Evolutionary conservation across 768 basidiomycete genomes (phyloP).

Genomic region (Mycena chlorophos): DNA sequence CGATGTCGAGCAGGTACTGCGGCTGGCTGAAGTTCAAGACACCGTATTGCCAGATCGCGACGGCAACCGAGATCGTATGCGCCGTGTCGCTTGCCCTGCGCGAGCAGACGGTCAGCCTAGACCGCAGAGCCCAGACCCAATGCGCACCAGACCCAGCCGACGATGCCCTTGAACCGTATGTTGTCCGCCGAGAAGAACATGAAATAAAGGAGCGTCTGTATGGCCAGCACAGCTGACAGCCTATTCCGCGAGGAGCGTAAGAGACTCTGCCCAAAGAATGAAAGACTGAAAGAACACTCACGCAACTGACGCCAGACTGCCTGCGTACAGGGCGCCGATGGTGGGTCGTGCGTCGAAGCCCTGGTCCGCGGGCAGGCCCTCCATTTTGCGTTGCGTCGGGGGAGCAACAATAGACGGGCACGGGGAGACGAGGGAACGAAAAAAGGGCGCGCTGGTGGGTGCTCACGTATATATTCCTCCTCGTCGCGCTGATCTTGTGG

Average conservation of each 20-base stretch:
- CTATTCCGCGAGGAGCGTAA: background rate
- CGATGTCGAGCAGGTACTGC: background rate
- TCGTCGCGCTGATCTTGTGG: too few species aligned
- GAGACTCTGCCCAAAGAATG: background rate
- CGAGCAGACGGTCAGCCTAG: background rate
- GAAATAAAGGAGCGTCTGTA: conserved; percentile 1
- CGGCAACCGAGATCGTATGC: background rate
- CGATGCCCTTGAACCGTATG: background rate
- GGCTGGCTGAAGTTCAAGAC: background rate
- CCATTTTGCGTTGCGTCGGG: too few species aligned
- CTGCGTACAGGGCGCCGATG: background rate
- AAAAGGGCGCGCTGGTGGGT: too few species aligned
- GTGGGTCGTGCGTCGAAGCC: background rate
- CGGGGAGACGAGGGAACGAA: too few species aligned
- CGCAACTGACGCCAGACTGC: background rate
- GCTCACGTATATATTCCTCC: too few species aligned
- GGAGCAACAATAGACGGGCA: too few species aligned
- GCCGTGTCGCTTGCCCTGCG: background rate
- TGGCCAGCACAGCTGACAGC: background rate
- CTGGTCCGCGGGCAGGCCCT: too few species aligned
- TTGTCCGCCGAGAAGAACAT: background rate
- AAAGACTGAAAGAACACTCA: background rate
- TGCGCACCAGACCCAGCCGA: background rate
- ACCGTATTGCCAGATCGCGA: background rate
- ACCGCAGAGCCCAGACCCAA: background rate